Conservation (phyloP, 257 asterid species). For the Nicotiana attenuata region DNA sequence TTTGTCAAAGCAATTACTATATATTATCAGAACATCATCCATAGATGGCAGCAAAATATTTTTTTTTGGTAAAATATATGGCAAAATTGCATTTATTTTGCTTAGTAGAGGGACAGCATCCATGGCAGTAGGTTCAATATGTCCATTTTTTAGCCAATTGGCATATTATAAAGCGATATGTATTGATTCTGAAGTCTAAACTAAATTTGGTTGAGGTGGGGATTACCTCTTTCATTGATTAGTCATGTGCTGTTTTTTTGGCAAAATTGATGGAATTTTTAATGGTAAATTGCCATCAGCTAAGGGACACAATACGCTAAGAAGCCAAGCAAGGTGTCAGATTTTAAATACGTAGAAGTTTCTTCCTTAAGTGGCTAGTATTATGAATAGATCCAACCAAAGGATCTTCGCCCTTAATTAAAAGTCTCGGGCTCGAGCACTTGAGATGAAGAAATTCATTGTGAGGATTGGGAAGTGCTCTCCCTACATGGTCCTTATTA, state of each 20-base stretch:
- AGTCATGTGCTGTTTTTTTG: conserved; percentile 23
- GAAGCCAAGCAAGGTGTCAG: conserved; percentile 17
- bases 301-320: conserved; percentile 23
- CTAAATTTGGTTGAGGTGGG: conserved; percentile 17
- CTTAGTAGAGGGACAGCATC: background rate
- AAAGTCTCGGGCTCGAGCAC: background rate
- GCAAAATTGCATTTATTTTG: background rate
- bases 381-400: background rate
- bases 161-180: background rate
- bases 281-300: conserved; percentile 15
- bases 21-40: background rate
- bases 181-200: background rate
- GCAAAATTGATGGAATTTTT: conserved; percentile 17
- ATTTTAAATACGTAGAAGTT: conserved; percentile 5
- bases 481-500: background rate
- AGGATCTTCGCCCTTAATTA: background rate
- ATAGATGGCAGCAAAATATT: background rate
- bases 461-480: too few species aligned
- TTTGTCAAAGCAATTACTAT: background rate
- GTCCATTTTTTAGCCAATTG: conserved; percentile 14
- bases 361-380: background rate
- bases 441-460: background rate
- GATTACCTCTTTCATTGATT: conserved; percentile 13
- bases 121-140: background rate
- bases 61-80: background rate